Base-by-base conservation (phyloP, 2,329 filamentous ascomycete species). In the Colletotrichum euphorbiae region DNA sequence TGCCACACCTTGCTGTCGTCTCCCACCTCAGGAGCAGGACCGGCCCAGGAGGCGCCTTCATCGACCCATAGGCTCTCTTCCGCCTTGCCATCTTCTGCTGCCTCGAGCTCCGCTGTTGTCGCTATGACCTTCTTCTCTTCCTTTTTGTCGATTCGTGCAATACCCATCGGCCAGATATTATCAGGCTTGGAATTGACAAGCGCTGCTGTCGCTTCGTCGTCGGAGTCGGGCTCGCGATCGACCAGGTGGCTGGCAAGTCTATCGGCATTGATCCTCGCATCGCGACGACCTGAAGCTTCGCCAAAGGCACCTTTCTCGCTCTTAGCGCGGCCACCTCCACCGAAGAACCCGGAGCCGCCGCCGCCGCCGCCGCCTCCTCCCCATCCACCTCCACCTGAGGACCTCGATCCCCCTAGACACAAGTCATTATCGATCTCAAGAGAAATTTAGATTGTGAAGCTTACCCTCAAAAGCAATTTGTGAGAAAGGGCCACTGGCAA, bases 21-120 rank as follows among this genome's bases (percentile, higher is more conserved):
- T 33, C 77, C 76, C 4, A 65, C 67, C 4, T 67, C 69, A 3
- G 73, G 73, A 54, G 70, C 75, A 58, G 71, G 69, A 54, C 71
- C 75, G 55, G 72, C 72, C 74, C 52, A 73, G 66, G 64, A 73
- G 4, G 78, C 77, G 1, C 75, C 78, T 36, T 52, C 66, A 28
- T 83, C 79, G 7, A 85, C 79, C 74, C 81, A 85, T 6, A 85
- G 78, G 43, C 81, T 81, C 38, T 83, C 81, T 62, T 84, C 82
- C 46, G 82, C 80, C 48, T 78, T 81, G 0, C 79, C 81, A 2
- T 83, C 81, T 66, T 88, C 84, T 58, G 84, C 82, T 0, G 85
- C 85, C 70, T 87, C 84, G 12, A 88, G 79, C 71, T 89, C 86
- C 42, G 85, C 85, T n/a, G 84, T 84, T 0, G 85, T 87, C 11